These are phyloP conservation scores for Mycena sp. DNA, from an alignment of 1,284 basidiomycete genomes.

Conservation along the genomic window DNA sequence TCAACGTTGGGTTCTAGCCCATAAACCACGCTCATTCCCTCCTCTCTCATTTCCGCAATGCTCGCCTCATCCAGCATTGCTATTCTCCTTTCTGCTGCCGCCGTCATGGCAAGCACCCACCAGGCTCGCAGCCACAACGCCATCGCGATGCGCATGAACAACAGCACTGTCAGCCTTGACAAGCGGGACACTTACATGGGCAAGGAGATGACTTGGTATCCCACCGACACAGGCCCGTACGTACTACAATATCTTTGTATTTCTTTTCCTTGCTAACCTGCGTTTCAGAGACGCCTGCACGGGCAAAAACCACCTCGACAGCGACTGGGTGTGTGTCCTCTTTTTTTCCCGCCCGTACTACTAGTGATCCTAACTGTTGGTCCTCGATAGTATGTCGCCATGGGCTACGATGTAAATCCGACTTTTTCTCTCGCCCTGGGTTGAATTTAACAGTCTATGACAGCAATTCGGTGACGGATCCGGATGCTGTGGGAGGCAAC, in stretches of 20 bases:
- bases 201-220: neutral
- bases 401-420: neutral
- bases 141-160: neutral
- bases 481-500: constrained; percentile 15
- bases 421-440: neutral
- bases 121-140: neutral
- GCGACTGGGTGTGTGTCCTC: constrained; percentile 6
- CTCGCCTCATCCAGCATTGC: neutral
- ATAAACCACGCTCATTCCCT: constrained; percentile 3
- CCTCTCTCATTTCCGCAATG: neutral
- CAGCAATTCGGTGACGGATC: constrained; percentile 13
- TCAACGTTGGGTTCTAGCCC: neutral
- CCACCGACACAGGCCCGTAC: constrained; percentile 7
- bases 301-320: constrained; percentile 16
- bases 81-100: neutral
- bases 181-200: neutral
- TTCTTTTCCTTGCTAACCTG: neutral
- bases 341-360: neutral
- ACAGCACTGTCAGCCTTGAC: neutral
- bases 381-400: constrained; percentile 3
- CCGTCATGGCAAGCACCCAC: neutral
- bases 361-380: neutral
- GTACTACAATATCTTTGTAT: neutral
- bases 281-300: constrained; percentile 21
- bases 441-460: neutral